Base-by-base conservation (phyloP, 768 basidiomycete species). In the Amanita pseudoporphyria region DNA sequence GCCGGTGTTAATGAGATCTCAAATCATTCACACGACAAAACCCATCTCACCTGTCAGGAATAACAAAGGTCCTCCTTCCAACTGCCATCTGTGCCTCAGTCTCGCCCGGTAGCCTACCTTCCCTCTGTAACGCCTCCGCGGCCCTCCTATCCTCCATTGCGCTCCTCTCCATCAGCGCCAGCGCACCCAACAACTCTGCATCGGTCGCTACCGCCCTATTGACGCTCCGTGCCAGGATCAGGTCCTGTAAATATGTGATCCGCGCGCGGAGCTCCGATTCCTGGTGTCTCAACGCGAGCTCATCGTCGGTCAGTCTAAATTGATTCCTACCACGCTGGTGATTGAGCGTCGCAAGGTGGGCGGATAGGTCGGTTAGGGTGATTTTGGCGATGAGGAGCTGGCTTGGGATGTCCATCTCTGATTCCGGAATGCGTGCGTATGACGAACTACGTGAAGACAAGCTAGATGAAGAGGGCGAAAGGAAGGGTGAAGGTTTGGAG, bases 341-440 rank as follows among this genome's bases (percentile, higher is more conserved):
- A 3, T 38, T 47, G 12, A 43, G 18, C 21, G 40, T 42, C 6
- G 49, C 41, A 9, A 28, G 16, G 39, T 42, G 32, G n/a, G 39
- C 22, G 9, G 38, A 22, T 13, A 50, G 30, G 31, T 50, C 49
- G 7, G 49, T 18, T 5, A 50, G 38, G 14, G 49, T 43, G 2
- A 50, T 14, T 33, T 26, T 31, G 31, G 40, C 49, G 19, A 50
- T 18, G 19, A 50, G 32, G 14, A 50, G 49, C 13, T 41, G 39
- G 6, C 40, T 50, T 41, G 39, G 14, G 3, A 18, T 9, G 24
- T 49, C 47, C 10, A 19, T 6, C 5, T 39, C 47, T 49, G 47
- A 19, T 30, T 44, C 26, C 14, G 6, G 26, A 7, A 28, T 28
- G 26, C 7, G 7, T 28, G 7, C 26, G 26, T 28, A 28, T 28